Evolutionary conservation across 805 yeast species (phyloP).

Genomic region (Suhomyces faveliae): DNA sequence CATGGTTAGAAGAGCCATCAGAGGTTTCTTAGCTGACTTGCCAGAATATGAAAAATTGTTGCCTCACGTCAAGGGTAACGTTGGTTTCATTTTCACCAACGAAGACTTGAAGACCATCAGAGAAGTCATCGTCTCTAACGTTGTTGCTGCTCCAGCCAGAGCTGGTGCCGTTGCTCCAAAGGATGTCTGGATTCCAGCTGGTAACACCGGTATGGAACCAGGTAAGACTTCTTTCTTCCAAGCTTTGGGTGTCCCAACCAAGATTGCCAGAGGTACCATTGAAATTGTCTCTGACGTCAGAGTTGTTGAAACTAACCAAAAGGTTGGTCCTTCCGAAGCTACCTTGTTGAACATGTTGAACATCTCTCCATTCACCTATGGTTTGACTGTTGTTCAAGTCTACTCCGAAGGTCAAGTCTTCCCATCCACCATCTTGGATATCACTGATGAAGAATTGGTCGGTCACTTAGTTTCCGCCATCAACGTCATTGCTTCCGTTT

Average conservation of each 20-base stretch:
- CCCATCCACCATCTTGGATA: constrained; percentile 95
- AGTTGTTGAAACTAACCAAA: constrained; percentile 82
- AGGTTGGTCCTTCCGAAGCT: constrained; percentile 99
- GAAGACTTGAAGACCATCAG: constrained; percentile 87
- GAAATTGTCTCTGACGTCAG: constrained; percentile 96
- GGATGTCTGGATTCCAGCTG: constrained; percentile 97
- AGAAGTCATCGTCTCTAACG: constrained; percentile 84
- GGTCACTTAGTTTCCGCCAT: constrained; percentile 90
- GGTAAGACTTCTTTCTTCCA: constrained; percentile 99
- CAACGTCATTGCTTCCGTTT: constrained; percentile 90
- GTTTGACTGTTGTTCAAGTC: constrained; percentile 94
- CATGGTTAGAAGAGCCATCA: constrained; percentile 99
- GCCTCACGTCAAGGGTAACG: constrained; percentile 96
- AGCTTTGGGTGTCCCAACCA: constrained; percentile 99
- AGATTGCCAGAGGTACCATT: constrained; percentile 99
- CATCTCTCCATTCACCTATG: constrained; percentile 99
- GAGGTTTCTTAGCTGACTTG: constrained; percentile 89
- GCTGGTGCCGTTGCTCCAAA: constrained; percentile 99
- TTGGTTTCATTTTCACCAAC: constrained; percentile 99
- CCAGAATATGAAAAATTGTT: constrained; percentile 95
- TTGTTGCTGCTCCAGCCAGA: constrained; percentile 99
- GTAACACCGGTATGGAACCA: constrained; percentile 99
- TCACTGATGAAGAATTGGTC: constrained; percentile 95
- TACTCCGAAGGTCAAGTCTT: constrained; percentile 98
- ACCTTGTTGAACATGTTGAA: constrained; percentile 97